phyloP scores from a whole-genome alignment of 768 basidiomycete genomes.

The Lactifluus volemus region DNA sequence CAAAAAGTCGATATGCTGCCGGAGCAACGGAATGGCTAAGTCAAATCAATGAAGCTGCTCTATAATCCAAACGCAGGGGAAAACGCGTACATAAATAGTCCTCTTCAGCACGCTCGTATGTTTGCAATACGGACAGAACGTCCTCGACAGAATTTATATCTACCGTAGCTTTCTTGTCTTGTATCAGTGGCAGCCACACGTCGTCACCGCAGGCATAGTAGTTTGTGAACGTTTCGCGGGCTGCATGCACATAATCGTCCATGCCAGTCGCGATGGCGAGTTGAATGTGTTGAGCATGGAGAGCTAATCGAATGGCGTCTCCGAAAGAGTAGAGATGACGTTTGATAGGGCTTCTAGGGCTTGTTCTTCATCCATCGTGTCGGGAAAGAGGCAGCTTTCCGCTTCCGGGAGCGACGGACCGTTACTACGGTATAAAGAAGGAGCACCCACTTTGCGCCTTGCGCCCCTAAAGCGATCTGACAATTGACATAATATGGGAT shows the following conservation, averaged over 20 bases:
- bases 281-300: slow-evolving; percentile 61
- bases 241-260: slow-evolving; percentile 49
- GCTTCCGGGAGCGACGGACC: not conserved
- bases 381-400: too few relatives aligned
- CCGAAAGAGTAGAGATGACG: slow-evolving; percentile 48
- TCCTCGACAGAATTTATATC: slow-evolving; percentile 46
- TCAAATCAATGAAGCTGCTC: slow-evolving; percentile 19
- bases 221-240: slow-evolving; percentile 57
- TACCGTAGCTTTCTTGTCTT: slow-evolving; percentile 40
- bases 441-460: too few relatives aligned
- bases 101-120: slow-evolving; percentile 57
- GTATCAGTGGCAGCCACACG: slow-evolving; percentile 65
- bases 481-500: too few relatives aligned
- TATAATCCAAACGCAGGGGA: not conserved
- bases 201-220: slow-evolving; percentile 59
- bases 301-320: slow-evolving; percentile 51
- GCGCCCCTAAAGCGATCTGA: too few relatives aligned
- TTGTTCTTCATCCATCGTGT: slow-evolving; percentile 49
- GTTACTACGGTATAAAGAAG: not conserved
- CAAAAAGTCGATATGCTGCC: slow-evolving; percentile 59
- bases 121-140: slow-evolving; percentile 44
- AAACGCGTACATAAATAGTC: slow-evolving; percentile 71
- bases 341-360: slow-evolving; percentile 56
- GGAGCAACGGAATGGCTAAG: slow-evolving; percentile 67
- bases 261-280: slow-evolving; percentile 49